Percentiles rank a stretch among this genome's conserved stretches.
Evolutionary conservation across 2,329 filamentous ascomycete species (phyloP).

Genomic region (Fusarium citri): DNA sequence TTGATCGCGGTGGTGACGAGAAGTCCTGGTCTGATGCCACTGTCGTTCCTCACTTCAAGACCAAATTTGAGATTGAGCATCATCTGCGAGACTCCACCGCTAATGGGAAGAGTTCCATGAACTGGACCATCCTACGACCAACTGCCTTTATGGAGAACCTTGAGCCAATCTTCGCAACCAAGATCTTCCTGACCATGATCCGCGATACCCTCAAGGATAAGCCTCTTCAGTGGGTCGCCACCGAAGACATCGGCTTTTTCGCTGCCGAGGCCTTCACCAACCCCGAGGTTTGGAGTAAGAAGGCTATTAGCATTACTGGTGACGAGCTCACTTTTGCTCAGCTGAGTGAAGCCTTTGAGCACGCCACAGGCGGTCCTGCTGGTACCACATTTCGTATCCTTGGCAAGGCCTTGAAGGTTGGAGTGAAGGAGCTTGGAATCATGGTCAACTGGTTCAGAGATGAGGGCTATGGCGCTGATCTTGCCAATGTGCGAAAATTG

Average conservation of each 20-base stretch:
- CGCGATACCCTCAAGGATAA: constrained; percentile 47
- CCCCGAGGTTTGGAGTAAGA: background rate
- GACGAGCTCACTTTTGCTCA: constrained; percentile 31
- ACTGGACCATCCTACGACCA: constrained; percentile 55
- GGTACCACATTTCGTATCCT: constrained; percentile 23
- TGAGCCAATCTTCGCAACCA: constrained; percentile 46
- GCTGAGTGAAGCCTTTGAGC: constrained; percentile 17
- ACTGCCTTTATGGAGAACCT: constrained; percentile 57
- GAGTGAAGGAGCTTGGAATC: constrained; percentile 21
- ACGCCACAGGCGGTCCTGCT: constrained; percentile 2
- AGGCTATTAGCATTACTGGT: constrained; percentile 16
- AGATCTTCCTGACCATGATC: constrained; percentile 50
- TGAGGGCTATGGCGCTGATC: constrained; percentile 26
- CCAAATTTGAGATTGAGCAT: constrained; percentile 30
- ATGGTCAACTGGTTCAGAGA: constrained; percentile 36
- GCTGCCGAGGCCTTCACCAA: constrained; percentile 12
- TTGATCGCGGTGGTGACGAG: constrained; percentile 45
- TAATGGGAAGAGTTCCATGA: constrained; percentile 40
- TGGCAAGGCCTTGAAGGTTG: constrained; percentile 23
- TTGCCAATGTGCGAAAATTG: constrained; percentile 18
- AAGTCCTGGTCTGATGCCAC: constrained; percentile 42
- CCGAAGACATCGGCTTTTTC: constrained; percentile 27
- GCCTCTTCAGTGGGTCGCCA: constrained; percentile 30
- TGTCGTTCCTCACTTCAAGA: constrained; percentile 40
- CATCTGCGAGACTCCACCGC: constrained; percentile 21